These are phyloP conservation scores for Komagataella phaffii DNA, from an alignment of 805 yeast genomes.

Conservation along the genomic window DNA sequence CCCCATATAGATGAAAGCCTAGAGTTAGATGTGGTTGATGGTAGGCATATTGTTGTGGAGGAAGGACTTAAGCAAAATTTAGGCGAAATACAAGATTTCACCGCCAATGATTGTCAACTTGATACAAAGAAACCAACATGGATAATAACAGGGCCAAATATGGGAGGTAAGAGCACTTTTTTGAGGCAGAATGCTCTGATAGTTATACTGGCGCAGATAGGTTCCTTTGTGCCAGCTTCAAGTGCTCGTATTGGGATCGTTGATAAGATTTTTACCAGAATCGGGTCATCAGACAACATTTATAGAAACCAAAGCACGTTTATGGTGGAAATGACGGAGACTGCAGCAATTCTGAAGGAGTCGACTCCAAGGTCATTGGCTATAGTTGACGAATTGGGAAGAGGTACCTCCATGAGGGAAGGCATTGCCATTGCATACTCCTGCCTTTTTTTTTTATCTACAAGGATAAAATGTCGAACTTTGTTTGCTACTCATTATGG, in stretches of 20 bases:
- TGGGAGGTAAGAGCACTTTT: slow-evolving; percentile 78
- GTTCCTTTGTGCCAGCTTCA: slow-evolving; percentile 59
- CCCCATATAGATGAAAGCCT: slow-evolving; percentile 46
- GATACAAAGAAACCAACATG: slow-evolving; percentile 22
- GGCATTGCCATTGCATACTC: slow-evolving; percentile 83
- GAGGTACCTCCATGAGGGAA: slow-evolving; percentile 80
- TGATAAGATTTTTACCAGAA: slow-evolving; percentile 67
- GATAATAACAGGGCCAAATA: slow-evolving; percentile 81
- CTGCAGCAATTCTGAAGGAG: slow-evolving; percentile 50
- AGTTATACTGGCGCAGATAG: slow-evolving; percentile 60
- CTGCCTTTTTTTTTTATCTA: slow-evolving; percentile 40
- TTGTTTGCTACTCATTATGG: slow-evolving; percentile 90
- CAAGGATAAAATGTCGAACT: slow-evolving; percentile 48
- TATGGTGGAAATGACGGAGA: slow-evolving; percentile 88
- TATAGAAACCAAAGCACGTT: slow-evolving; percentile 75
- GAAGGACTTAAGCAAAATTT: slow-evolving; percentile 42
- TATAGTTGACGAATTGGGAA: slow-evolving; percentile 77
- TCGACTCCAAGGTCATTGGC: slow-evolving; percentile 62
- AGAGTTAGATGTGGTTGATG: slow-evolving; percentile 38
- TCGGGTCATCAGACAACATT: slow-evolving; percentile 78
- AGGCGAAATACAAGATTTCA: slow-evolving; percentile 24
- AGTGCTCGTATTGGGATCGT: slow-evolving; percentile 56
- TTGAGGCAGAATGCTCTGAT: slow-evolving; percentile 62
- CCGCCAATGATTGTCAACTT: slow-evolving; percentile 27
- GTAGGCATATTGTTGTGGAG: slow-evolving; percentile 84